These are phyloP conservation scores for Trifolium subterraneum DNA, from an alignment of 306 rosid genomes.

Conservation along the genomic window DNA sequence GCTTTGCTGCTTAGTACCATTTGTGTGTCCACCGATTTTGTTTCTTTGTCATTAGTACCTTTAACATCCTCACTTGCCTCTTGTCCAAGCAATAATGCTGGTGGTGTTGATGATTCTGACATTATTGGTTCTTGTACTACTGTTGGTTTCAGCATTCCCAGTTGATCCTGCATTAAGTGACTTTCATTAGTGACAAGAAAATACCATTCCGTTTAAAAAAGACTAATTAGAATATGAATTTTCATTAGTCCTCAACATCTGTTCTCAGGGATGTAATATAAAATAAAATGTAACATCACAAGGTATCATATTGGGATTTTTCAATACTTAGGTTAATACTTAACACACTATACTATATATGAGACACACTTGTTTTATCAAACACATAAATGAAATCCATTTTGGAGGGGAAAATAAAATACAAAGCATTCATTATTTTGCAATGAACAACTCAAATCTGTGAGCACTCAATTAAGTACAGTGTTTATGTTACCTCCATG, in stretches of 20 bases:
- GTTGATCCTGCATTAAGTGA: conserved; percentile 60
- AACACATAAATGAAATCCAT: neutral
- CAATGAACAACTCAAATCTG: conserved; percentile 14
- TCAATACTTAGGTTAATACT: neutral
- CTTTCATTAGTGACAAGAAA: conserved; percentile 35
- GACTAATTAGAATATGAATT: too few species aligned
- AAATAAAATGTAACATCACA: too few species aligned
- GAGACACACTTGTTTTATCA: too few species aligned
- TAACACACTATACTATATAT: neutral
- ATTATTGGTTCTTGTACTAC: conserved; percentile 43
- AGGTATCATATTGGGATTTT: too few species aligned
- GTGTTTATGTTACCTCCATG: conserved; percentile 62
- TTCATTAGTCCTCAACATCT: too few species aligned
- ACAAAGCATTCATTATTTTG: neutral
- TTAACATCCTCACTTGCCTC: conserved; percentile 40
- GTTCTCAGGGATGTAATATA: too few species aligned
- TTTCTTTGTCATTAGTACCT: conserved; percentile 34
- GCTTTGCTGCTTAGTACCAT: conserved; percentile 20
- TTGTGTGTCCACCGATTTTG: conserved; percentile 43
- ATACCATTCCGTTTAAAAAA: conserved; percentile 12
- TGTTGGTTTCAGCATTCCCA: conserved; percentile 50
- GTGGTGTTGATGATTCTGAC: conserved; percentile 54
- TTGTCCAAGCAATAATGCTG: conserved; percentile 37
- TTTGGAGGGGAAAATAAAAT: neutral
- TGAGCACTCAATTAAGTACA: neutral